Evolutionary conservation across 768 basidiomycete genomes (phyloP), one percentile per base, ranked within the genome.

Genomic region (Rhizopogon roseolus): DNA sequence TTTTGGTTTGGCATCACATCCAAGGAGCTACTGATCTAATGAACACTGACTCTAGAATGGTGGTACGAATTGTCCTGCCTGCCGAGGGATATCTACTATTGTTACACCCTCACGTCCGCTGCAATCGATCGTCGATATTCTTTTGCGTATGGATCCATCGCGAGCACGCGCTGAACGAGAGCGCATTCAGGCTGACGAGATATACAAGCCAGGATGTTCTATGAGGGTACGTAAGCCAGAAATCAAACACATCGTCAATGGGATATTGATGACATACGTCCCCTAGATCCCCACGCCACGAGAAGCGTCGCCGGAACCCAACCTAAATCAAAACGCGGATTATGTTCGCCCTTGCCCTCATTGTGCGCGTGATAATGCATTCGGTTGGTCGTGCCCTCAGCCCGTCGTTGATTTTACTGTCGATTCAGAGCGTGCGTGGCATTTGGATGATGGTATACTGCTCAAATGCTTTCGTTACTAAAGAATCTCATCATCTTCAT

Each of bases 31-130:
- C 16, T 37, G 7, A 34, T 41, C 19, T 41, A 39, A 57, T 63
- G 17, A 65, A 58, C 60, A 36, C 41, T 48, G 54, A 53, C 53
- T 54, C 40, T 60, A 93, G 90, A 93, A 93, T 60, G 88, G 89
- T 36, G 91, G 90, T 50, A 85, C 86, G 17, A 88, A 82, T 60
- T 93, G 91, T 64, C 91, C 91, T 13, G 84, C 86, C 6, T 93
- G 91, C 62, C 85, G 91, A 52, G 79, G 82, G 25, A 59, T 75
- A n/a, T 84, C 89, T 13, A 85, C 78, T 25, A 74, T 78, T 22
- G 89, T 88, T 37, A 77, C 79, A 2, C 86, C 87, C 17, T 92
- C 86, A 54, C 83, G 91, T 28, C 78, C 81, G 3, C 68, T 93
- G 13, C 87, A 93, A 66, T 72, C 80, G 38, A 78, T 92, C 58